phyloP scores from a whole-genome alignment of 225 moss, liverwort and hornwort genomes.

The Ulota crispa region DNA sequence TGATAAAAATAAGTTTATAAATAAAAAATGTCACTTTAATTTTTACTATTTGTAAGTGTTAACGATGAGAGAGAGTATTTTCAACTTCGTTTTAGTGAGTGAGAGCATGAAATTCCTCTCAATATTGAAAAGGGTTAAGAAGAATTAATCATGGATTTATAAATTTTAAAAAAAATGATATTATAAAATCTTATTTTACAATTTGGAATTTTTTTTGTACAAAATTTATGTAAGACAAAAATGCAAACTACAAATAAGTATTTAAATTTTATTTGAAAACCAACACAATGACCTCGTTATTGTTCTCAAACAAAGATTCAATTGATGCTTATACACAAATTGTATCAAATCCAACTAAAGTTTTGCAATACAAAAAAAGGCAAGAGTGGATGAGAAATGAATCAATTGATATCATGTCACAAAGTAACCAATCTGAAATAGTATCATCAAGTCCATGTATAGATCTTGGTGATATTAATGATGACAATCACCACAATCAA shows the following conservation, averaged over 20 bases:
- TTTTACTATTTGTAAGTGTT: background rate
- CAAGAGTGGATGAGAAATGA: constrained; percentile 20
- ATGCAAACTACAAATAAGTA: background rate
- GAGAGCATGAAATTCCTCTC: rapidly evolving
- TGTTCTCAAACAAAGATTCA: background rate
- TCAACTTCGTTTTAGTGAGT: background rate
- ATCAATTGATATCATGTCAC: constrained; percentile 22
- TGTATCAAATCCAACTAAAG: background rate
- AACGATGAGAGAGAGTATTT: background rate
- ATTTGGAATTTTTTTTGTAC: background rate
- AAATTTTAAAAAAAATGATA: background rate
- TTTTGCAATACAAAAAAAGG: background rate
- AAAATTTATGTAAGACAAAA: rapidly evolving
- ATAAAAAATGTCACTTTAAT: background rate
- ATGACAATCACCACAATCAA: background rate
- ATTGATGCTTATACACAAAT: background rate
- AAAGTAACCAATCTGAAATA: constrained; percentile 6
- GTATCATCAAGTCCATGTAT: background rate
- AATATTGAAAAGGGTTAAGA: background rate
- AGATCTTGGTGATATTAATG: background rate
- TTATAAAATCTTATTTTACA: rapidly evolving
- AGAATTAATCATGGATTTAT: background rate
- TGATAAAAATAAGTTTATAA: rapidly evolving
- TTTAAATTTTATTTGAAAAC: background rate
- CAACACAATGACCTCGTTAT: background rate